Conservation (phyloP, 208 protist species). For the Porcisia hertigi region DNA sequence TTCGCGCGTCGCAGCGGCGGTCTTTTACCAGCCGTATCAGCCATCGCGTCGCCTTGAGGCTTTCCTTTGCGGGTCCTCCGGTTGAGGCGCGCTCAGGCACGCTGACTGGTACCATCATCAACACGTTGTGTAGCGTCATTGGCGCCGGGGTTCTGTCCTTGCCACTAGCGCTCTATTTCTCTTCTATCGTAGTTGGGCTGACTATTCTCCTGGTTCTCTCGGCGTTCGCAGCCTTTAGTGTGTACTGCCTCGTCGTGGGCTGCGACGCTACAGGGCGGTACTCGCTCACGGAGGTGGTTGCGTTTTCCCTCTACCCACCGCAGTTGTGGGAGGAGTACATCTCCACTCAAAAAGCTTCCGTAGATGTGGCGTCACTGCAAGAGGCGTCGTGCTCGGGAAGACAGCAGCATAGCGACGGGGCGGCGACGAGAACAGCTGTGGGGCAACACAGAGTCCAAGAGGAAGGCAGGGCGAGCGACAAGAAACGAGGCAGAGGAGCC, state of each 20-base stretch:
- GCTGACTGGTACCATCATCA: slow-evolving; percentile 49
- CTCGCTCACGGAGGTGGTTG: slow-evolving; percentile 64
- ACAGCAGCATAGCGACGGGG: neutral
- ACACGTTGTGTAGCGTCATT: slow-evolving; percentile 79
- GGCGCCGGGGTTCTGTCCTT: slow-evolving; percentile 73
- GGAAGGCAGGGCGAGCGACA: neutral
- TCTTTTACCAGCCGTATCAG: slow-evolving; percentile 57
- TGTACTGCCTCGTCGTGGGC: slow-evolving; percentile 55
- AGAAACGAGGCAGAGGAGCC: neutral
- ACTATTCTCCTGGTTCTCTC: slow-evolving; percentile 41
- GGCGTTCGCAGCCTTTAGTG: slow-evolving; percentile 44
- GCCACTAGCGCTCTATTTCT: slow-evolving; percentile 65
- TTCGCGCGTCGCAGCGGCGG: slow-evolving; percentile 25
- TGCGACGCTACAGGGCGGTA: slow-evolving; percentile 59
- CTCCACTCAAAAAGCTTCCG: slow-evolving; percentile 8
- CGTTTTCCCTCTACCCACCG: slow-evolving; percentile 54
- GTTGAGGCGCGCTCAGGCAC: slow-evolving; percentile 41
- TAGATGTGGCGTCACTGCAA: neutral
- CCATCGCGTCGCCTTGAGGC: slow-evolving; percentile 39
- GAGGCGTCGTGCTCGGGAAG: neutral
- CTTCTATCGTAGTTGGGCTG: slow-evolving; percentile 48
- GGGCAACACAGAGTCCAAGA: neutral
- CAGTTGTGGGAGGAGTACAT: slow-evolving; percentile 52
- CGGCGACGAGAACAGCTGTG: neutral
- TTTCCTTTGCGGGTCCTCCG: slow-evolving; percentile 45